phyloP scores from a whole-genome alignment of 2,329 filamentous ascomycete genomes.

The Fusarium odoratissimum region DNA sequence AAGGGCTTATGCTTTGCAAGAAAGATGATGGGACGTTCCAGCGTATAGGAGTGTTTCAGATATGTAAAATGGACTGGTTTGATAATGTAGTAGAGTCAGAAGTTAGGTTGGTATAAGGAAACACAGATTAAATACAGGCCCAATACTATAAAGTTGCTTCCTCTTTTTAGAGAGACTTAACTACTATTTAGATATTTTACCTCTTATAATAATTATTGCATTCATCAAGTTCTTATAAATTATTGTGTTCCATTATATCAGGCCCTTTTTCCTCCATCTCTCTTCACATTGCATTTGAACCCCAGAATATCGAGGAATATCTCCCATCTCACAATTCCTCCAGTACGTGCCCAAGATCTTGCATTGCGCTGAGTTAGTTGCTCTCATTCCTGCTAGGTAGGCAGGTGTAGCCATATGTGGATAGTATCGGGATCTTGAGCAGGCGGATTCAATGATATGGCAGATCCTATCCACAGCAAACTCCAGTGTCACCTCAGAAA shows the following conservation, averaged over 20 bases:
- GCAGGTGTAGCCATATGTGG: slow-evolving; percentile 54
- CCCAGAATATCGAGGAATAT: slow-evolving; percentile 51
- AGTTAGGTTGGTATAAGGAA: background rate
- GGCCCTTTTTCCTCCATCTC: slow-evolving; percentile 46
- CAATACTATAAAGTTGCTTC: no score
- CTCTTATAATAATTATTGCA: rapidly evolving
- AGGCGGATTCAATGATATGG: slow-evolving; percentile 47
- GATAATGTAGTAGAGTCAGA: background rate
- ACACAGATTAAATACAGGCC: background rate
- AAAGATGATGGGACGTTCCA: background rate
- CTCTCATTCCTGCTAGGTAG: slow-evolving; percentile 53
- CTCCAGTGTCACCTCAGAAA: slow-evolving; percentile 33
- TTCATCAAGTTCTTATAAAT: background rate
- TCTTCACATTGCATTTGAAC: slow-evolving; percentile 49
- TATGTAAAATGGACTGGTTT: slow-evolving; percentile 3
- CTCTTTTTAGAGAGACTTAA: rapidly evolving
- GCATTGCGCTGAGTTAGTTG: slow-evolving; percentile 49
- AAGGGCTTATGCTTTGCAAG: slow-evolving; percentile 1
- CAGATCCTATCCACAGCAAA: slow-evolving; percentile 52
- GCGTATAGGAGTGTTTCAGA: background rate
- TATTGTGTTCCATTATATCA: slow-evolving; percentile 2
- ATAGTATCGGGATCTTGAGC: slow-evolving; percentile 52
- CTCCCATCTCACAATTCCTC: slow-evolving; percentile 51
- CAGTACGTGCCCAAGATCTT: slow-evolving; percentile 52
- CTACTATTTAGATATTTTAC: rapidly evolving